Conservation (phyloP, 164 flowering plant species). For the Sedum album region DNA sequence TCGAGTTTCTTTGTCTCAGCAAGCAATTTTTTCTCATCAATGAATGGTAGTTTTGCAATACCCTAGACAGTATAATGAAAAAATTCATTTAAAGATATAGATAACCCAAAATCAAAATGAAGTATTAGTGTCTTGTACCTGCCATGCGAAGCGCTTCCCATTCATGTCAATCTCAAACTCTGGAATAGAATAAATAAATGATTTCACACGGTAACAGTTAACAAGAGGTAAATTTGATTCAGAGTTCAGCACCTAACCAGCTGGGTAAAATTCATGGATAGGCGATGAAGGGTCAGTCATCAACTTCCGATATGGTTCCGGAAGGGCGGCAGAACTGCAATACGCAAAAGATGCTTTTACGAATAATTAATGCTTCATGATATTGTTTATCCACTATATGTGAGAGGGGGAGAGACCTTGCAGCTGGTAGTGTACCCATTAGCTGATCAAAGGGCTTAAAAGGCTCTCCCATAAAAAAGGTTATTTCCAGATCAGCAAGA, state of each 20-base stretch:
- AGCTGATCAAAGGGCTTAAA: conserved; percentile 99
- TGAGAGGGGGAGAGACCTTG: conserved; percentile 36
- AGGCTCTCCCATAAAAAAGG: conserved; percentile 85
- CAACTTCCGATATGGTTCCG: conserved; percentile 61
- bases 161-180: conserved; percentile 98
- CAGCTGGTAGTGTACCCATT: conserved; percentile 93
- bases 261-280: conserved; percentile 65
- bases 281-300: conserved; percentile 88
- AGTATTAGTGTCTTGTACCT: conserved; percentile 34
- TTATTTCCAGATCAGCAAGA: conserved; percentile 76
- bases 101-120: background rate
- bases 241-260: conserved; percentile 36
- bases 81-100: conserved; percentile 4
- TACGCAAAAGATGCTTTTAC: conserved; percentile 9
- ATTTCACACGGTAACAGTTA: conserved; percentile 8
- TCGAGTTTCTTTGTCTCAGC: conserved; percentile 80
- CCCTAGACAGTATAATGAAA: conserved; percentile 41
- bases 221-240: background rate
- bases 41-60: conserved; percentile 90
- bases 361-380: background rate
- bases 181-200: conserved; percentile 20
- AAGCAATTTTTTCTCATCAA: conserved; percentile 73
- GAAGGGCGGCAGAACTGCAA: conserved; percentile 76
- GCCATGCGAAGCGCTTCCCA: conserved; percentile 97
- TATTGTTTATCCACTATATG: background rate